Evolutionary conservation across 2,329 filamentous ascomycete genomes (phyloP).

Genomic region (Fusarium floridanum): DNA sequence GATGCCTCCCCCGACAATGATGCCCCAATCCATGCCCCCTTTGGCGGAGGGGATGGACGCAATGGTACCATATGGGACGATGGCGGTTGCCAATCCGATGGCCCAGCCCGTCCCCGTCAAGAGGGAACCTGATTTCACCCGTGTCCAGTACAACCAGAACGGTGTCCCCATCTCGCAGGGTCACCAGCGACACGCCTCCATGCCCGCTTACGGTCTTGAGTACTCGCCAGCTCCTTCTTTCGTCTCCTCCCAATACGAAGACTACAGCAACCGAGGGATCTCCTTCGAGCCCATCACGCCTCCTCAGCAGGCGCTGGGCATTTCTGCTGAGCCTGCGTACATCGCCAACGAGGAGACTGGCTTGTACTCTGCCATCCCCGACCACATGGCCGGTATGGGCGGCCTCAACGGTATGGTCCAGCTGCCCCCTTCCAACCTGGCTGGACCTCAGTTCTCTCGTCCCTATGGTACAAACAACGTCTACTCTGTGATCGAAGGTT

Average conservation of each 20-base stretch:
- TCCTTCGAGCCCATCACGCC: slow-evolving; percentile 98
- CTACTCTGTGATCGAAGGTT: slow-evolving; percentile 97
- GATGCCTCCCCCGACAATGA: slow-evolving; percentile 93
- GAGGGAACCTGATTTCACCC: slow-evolving; percentile 86
- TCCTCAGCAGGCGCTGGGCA: slow-evolving; percentile 86
- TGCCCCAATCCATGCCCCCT: slow-evolving; percentile 70
- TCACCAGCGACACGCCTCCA: slow-evolving; percentile 96
- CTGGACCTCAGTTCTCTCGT: slow-evolving; percentile 82
- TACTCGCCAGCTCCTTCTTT: slow-evolving; percentile 98
- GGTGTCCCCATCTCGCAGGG: slow-evolving; percentile 85
- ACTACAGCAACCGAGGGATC: slow-evolving; percentile 95
- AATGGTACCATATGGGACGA: slow-evolving; percentile 77
- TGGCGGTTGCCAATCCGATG: slow-evolving; percentile 77
- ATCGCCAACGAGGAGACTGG: slow-evolving; percentile 98
- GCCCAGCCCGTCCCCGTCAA: slow-evolving; percentile 80
- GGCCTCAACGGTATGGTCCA: slow-evolving; percentile 91
- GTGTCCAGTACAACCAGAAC: slow-evolving; percentile 92
- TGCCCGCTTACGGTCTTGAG: slow-evolving; percentile 94
- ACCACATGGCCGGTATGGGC: slow-evolving; percentile 79
- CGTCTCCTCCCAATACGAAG: slow-evolving; percentile 97
- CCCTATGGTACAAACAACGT: slow-evolving; percentile 82
- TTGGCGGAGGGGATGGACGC: slow-evolving; percentile 76
- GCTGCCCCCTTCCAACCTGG: slow-evolving; percentile 86
- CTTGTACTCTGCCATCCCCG: slow-evolving; percentile 93
- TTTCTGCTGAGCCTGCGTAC: slow-evolving; percentile 91